These are phyloP conservation scores for Kazachstania taianensis DNA, from an alignment of 805 yeast species.

Conservation along the genomic window DNA sequence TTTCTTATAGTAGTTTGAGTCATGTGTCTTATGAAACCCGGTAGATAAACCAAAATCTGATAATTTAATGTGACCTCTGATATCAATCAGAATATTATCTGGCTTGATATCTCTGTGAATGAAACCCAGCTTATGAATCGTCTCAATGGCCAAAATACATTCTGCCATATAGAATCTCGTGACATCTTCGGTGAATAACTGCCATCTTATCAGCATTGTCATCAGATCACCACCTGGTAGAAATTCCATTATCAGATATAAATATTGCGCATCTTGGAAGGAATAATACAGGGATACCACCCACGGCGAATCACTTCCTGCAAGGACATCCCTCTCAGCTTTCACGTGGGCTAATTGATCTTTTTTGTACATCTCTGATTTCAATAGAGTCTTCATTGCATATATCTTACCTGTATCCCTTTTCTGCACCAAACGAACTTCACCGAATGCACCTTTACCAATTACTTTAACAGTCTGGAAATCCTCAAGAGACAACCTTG, in stretches of 20 bases:
- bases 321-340: slow-evolving; percentile 91
- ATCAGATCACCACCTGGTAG: slow-evolving; percentile 85
- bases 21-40: slow-evolving; percentile 91
- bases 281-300: slow-evolving; percentile 75
- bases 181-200: slow-evolving; percentile 85
- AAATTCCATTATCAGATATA: slow-evolving; percentile 87
- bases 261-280: slow-evolving; percentile 65
- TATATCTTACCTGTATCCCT: slow-evolving; percentile 80
- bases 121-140: slow-evolving; percentile 84
- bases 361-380: slow-evolving; percentile 87
- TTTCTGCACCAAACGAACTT: slow-evolving; percentile 89
- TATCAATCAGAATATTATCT: slow-evolving; percentile 84
- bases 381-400: slow-evolving; percentile 88
- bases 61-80: slow-evolving; percentile 68
- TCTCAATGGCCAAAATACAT: slow-evolving; percentile 90
- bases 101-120: slow-evolving; percentile 98
- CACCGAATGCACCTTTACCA: slow-evolving; percentile 98
- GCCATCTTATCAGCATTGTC: slow-evolving; percentile 95
- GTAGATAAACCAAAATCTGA: slow-evolving; percentile 84
- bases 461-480: slow-evolving; percentile 78
- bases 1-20: slow-evolving; percentile 75
- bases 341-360: slow-evolving; percentile 93
- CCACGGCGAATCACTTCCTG: slow-evolving; percentile 84
- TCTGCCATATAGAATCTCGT: slow-evolving; percentile 93
- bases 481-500: slow-evolving; percentile 73